Base-by-base conservation (phyloP, 1,139 yeast species). In the Candida mesenterica region DNA sequence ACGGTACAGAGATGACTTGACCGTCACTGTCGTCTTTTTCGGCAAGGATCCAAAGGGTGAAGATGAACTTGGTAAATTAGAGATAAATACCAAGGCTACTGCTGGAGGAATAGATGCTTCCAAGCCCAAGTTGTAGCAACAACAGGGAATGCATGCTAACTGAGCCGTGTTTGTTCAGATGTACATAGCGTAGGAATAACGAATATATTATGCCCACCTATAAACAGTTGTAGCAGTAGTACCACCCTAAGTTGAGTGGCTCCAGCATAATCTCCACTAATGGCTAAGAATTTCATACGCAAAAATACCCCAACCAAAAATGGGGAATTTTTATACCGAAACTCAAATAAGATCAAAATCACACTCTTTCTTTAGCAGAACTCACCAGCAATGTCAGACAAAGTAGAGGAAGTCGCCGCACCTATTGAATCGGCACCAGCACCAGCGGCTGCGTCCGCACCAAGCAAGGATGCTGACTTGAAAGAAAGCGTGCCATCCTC, bases 21-120 rank as follows among this genome's bases (percentile, higher is more conserved):
- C 97, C 0, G 97, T 90, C 7, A 89, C 97, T 3, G 98, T 92
- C 17, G 89, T 90, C 3, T 92, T 92, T 61, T 92, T 92, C 57
- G 95, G 94, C 10, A 72, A 76, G 19, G 75, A 68, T 33, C 57
- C 61, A 6, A 65, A 61, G 13, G 62, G 63, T 2, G 68, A 62
- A 27, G 61, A 68, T 41, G 75, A 69, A 30, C 53, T 50, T 20
- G 85, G 84, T 0, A 61, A 66, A 40, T 58, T 79, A 38, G 79
- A 73, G 43, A 65, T 77, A 40, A 79, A 80, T 46, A 54, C 64
- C 20, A 68, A 57, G 15, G 86, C 85, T 15, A 79, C 86, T 15
- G 75, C 79, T 20, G 81, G 81, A 2, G 76, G 79, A 3, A 52
- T 68, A 23, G 64, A 58, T 36, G 59, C 68, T 23, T 62, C 74